phyloP scores from a whole-genome alignment of 2,329 filamentous ascomycete species.

The Alternaria rosae region DNA sequence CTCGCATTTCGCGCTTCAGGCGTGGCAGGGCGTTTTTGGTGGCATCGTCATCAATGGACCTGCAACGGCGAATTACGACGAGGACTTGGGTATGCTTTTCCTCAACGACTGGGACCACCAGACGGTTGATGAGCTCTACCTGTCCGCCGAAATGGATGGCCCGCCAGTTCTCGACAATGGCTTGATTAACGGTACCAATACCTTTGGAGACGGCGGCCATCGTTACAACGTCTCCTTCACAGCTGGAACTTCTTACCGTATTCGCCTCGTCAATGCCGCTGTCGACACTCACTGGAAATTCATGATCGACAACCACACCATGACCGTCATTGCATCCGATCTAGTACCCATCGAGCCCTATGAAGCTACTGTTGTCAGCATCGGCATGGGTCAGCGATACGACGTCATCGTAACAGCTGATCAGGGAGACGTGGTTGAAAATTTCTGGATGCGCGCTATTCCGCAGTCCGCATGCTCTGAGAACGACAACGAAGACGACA shows the following conservation, averaged over 20 bases:
- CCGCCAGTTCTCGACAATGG: constrained; percentile 52
- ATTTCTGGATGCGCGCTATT: constrained; percentile 48
- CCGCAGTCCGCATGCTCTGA: constrained; percentile 51
- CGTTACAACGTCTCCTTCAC: constrained; percentile 50
- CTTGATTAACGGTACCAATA: constrained; percentile 56
- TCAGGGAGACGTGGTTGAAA: constrained; percentile 30
- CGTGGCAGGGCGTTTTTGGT: constrained; percentile 53
- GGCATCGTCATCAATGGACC: constrained; percentile 53
- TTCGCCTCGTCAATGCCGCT: constrained; percentile 54
- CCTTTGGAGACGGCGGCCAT: constrained; percentile 40
- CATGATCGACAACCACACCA: constrained; percentile 54
- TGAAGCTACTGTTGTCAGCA: constrained; percentile 47
- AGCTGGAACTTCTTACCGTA: constrained; percentile 51
- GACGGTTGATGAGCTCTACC: constrained; percentile 49
- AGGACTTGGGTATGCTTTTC: constrained; percentile 54
- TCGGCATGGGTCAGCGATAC: constrained; percentile 53
- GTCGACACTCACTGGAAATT: constrained; percentile 54
- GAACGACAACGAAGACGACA: constrained; percentile 43
- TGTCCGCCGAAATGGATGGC: constrained; percentile 31
- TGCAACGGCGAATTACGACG: constrained; percentile 51
- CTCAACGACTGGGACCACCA: constrained; percentile 55
- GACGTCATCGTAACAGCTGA: constrained; percentile 49
- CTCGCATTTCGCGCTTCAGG: constrained; percentile 52
- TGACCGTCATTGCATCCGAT: constrained; percentile 55
- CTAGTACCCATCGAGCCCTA: constrained; percentile 54